A percentile compares a stretch with the other conserved stretches of the same genome.
Conservation (phyloP, 2,329 filamentous ascomycete species). For the Cercospora zeae-maydis region DNA sequence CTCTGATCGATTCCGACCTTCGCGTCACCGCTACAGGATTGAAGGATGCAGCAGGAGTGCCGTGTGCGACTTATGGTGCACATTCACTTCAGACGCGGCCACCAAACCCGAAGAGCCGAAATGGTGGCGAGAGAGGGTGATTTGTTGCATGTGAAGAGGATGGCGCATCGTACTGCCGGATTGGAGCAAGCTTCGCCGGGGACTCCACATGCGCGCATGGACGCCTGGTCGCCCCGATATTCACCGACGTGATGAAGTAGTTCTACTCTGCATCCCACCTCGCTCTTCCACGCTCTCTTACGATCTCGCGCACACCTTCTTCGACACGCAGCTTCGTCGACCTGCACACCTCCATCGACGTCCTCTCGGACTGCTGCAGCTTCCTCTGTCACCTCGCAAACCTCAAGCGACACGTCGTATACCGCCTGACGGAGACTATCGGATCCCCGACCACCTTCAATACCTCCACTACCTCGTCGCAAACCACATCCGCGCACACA, state of each 20-base stretch:
- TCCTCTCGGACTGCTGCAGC: background rate
- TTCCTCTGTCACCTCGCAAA: background rate
- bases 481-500: conserved; percentile 7
- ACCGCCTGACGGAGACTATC: background rate
- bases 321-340: background rate
- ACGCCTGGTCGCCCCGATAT: background rate
- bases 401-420: background rate
- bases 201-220: conserved; percentile 1
- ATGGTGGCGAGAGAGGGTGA: background rate
- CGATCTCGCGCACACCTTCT: background rate
- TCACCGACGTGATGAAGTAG: background rate
- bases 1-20: background rate
- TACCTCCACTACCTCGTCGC: background rate
- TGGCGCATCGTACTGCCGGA: background rate
- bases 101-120: background rate
- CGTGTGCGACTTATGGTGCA: background rate
- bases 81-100: background rate
- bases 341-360: background rate
- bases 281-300: background rate
- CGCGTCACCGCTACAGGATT: background rate
- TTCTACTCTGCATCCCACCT: background rate
- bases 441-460: background rate
- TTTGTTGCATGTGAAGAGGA: background rate
- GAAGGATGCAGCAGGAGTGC: background rate
- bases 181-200: background rate